Evolutionary conservation across 169 alveolate genomes (phyloP).

Genomic region (Amoebophrya sp.): DNA sequence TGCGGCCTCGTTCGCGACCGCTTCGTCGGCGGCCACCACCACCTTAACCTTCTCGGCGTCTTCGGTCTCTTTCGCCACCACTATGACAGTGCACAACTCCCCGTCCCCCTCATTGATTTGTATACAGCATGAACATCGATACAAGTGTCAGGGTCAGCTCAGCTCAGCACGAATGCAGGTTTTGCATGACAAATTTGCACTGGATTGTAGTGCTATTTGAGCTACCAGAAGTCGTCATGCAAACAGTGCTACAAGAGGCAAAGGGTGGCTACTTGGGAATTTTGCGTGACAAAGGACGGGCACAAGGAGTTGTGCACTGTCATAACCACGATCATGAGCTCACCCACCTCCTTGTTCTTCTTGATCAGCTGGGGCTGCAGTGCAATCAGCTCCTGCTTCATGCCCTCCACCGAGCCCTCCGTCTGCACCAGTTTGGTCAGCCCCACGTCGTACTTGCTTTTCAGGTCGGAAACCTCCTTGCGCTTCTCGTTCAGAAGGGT

Average conservation of each 20-base stretch:
- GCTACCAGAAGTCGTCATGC: no score
- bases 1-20: conserved; percentile 64
- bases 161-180: no score
- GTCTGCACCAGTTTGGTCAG: conserved; percentile 68
- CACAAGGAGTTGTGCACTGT: conserved; percentile 26
- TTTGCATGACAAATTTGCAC: no score
- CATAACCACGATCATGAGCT: conserved; percentile 65
- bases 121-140: conserved; percentile 49
- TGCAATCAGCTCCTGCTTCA: conserved; percentile 75
- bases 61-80: conserved; percentile 61
- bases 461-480: conserved; percentile 61
- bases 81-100: no score
- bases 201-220: no score
- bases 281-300: no score
- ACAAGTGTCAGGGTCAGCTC: no score
- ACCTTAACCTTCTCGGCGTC: conserved; percentile 71
- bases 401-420: conserved; percentile 72
- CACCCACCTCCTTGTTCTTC: conserved; percentile 53
- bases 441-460: conserved; percentile 74
- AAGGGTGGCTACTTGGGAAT: no score
- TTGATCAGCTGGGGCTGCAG: conserved; percentile 71
- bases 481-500: conserved; percentile 70
- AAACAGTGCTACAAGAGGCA: no score
- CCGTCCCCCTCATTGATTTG: conserved; percentile 56
- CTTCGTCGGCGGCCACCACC: conserved; percentile 72